phyloP scores from a whole-genome alignment of 2,329 filamentous ascomycete species.

The Botrytis pseudocinerea region DNA sequence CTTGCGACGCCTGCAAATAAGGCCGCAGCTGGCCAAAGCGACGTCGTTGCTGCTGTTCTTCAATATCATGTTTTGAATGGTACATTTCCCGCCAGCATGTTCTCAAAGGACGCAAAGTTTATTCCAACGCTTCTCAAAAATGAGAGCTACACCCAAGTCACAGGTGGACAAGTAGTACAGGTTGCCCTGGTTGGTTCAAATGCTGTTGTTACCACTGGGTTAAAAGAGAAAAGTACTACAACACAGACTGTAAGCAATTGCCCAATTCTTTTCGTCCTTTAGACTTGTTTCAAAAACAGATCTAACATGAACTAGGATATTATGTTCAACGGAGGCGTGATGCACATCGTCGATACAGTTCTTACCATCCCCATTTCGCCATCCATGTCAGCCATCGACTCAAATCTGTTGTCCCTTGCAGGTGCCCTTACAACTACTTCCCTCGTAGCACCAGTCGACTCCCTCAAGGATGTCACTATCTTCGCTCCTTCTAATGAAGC shows the following conservation, averaged over 20 bases:
- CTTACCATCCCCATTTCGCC: slow-evolving; percentile 49
- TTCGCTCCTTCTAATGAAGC: slow-evolving; percentile 42
- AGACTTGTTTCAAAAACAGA: slow-evolving; percentile 46
- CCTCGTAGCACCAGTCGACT: slow-evolving; percentile 42
- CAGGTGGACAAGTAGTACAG: slow-evolving; percentile 50
- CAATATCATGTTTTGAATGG: slow-evolving; percentile 43
- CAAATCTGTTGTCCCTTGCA: slow-evolving; percentile 44
- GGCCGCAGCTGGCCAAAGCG: slow-evolving; percentile 41
- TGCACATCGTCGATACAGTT: slow-evolving; percentile 55
- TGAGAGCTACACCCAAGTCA: slow-evolving; percentile 50
- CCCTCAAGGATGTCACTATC: slow-evolving; percentile 53
- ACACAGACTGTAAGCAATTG: slow-evolving; percentile 47
- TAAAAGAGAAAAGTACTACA: slow-evolving; percentile 35
- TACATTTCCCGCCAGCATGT: slow-evolving; percentile 34
- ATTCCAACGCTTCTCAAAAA: slow-evolving; percentile 48
- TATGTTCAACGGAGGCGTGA: slow-evolving; percentile 49
- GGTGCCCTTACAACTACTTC: slow-evolving; percentile 41
- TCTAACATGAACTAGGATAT: slow-evolving; percentile 45
- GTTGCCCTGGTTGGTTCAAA: slow-evolving; percentile 21
- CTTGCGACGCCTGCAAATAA: slow-evolving; percentile 41
- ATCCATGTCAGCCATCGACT: slow-evolving; percentile 42
- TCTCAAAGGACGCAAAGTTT: slow-evolving; percentile 44
- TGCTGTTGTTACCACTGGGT: slow-evolving; percentile 18
- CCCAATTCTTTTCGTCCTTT: slow-evolving; percentile 31
- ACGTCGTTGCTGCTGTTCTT: slow-evolving; percentile 43